A percentile compares a stretch with the other conserved stretches of the same genome.
Evolutionary conservation across 2,329 filamentous ascomycete genomes (phyloP).

Genomic region (Xylariaceae sp.): DNA sequence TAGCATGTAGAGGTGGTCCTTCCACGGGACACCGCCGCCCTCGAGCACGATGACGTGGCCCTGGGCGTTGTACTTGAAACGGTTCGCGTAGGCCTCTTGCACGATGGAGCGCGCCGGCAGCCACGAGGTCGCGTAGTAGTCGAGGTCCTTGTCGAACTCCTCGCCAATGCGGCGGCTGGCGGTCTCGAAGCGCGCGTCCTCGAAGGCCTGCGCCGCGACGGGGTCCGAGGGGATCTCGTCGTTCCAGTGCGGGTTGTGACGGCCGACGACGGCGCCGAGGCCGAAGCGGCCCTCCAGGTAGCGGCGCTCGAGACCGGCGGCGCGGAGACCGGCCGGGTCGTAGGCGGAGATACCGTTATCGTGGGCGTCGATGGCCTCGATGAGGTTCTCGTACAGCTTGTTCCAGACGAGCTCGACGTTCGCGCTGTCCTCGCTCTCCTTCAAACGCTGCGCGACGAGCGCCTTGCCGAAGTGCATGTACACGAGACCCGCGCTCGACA

Average conservation of each 20-base stretch:
- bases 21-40: conserved; percentile 79
- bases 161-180: conserved; percentile 83
- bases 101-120: conserved; percentile 81
- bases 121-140: conserved; percentile 72
- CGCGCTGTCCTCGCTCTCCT: conserved; percentile 54
- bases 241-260: conserved; percentile 78
- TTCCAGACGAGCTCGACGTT: conserved; percentile 72
- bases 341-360: conserved; percentile 90
- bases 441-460: conserved; percentile 61
- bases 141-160: conserved; percentile 76
- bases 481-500: conserved; percentile 88
- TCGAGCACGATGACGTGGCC: conserved; percentile 80
- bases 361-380: conserved; percentile 95
- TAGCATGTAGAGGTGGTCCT: conserved; percentile 87
- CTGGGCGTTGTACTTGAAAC: conserved; percentile 61
- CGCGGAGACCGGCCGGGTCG: conserved; percentile 62
- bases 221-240: conserved; percentile 52
- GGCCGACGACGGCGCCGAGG: conserved; percentile 75
- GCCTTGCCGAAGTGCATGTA: conserved; percentile 91
- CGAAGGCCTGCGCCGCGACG: conserved; percentile 60
- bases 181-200: conserved; percentile 72
- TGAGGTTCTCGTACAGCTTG: conserved; percentile 88
- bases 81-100: conserved; percentile 65
- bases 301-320: conserved; percentile 71
- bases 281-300: conserved; percentile 80